Evolutionary conservation across 1,139 yeast genomes (phyloP), one percentile per base, ranked within the genome.

Genomic region (Kodamaea arcana): DNA sequence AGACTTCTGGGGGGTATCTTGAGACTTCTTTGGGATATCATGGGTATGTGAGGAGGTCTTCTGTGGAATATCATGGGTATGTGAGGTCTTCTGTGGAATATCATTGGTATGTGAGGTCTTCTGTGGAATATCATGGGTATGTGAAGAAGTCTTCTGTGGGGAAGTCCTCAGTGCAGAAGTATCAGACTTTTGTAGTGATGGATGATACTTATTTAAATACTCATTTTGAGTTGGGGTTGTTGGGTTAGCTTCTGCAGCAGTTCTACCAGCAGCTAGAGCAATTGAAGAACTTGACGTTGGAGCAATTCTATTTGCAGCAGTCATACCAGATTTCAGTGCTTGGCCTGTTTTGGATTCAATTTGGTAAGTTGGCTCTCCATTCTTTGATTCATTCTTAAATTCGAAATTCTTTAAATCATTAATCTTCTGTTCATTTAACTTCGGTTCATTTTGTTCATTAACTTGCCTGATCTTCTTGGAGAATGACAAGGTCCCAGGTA

Each of bases 261-360:
- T 12, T 14, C 32, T 36, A 3, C 39, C 35, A n/a, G 39, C 39
- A 27, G 36, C 39, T 25, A 32, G 23, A 5, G 39, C 39, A 9
- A 18, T 24, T 6, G 36, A 21, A 21, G 35, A 29, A 5, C 27
- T 31, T 3, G 25, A 14, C n/a, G n/a, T n/a, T 9, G 34, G 16
- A 2, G 28, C n/a, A 14, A 17, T 16, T 3, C 8, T 21, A 7
- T 14, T 12, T 8, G 30, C 15, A 21, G 12, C 15, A 3, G 27
- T 10, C 11, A 26, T 4, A 9, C 26, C 24, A n/a, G 37, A 34
- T 11, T 24, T 13, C 27, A 7, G 9, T 24, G 8, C 9, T 24
- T 6, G 27, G 6, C 11, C 9, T 7, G 9, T 24, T 11, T 24
- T 14, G 6, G 14, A 7, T 7, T 6, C 27, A 13, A 11, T 6